These are phyloP conservation scores for Gomphus bonarii DNA, from an alignment of 1,284 basidiomycete genomes.

Conservation along the genomic window DNA sequence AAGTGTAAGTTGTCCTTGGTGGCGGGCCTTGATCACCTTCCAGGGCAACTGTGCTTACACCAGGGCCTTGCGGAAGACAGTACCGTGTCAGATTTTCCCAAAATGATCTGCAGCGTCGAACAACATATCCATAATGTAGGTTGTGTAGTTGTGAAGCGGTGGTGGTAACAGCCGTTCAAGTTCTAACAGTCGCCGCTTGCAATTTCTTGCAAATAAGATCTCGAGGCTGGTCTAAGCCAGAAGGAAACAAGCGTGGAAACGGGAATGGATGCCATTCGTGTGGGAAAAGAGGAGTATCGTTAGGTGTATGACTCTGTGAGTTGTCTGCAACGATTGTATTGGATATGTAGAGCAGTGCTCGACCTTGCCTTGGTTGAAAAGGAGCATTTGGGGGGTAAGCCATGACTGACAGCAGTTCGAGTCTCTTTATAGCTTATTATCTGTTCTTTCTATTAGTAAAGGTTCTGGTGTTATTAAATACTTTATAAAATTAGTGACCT, in stretches of 20 bases:
- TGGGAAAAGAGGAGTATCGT: too few species aligned
- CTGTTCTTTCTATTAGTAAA: too few species aligned
- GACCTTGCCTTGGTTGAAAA: too few species aligned
- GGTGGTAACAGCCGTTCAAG: background rate
- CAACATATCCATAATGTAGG: background rate
- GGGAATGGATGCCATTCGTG: background rate
- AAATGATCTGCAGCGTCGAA: background rate
- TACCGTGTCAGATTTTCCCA: background rate
- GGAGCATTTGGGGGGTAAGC: too few species aligned
- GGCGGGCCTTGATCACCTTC: background rate
- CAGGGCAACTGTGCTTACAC: background rate
- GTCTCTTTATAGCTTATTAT: too few species aligned
- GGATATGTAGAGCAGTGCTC: too few species aligned
- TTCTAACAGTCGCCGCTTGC: background rate
- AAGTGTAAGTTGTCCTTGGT: background rate
- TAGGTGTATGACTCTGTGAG: too few species aligned
- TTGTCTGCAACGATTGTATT: too few species aligned
- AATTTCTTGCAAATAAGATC: background rate
- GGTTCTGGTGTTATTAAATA: too few species aligned
- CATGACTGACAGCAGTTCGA: too few species aligned
- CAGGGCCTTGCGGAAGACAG: background rate
- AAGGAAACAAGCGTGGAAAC: background rate
- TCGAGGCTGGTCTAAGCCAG: background rate
- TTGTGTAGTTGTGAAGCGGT: background rate
- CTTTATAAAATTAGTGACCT: too few species aligned